Conservation (phyloP, 306 rosid species). For the Dalbergia oliveri region DNA sequence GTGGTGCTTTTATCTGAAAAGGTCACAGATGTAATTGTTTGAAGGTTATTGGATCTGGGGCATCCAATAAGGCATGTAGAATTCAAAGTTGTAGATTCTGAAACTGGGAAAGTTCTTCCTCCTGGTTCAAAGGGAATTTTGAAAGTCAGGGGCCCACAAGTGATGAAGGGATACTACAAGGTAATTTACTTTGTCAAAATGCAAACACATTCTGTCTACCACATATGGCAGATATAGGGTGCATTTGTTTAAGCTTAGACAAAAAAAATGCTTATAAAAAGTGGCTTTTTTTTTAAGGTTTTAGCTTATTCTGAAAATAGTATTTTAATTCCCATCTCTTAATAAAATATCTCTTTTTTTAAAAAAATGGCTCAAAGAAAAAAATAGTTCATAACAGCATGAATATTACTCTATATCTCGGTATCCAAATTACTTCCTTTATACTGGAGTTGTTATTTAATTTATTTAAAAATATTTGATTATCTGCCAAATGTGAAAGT, state of each 20-base stretch:
- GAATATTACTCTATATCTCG: constrained; percentile 5
- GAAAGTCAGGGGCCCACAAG: constrained; percentile 82
- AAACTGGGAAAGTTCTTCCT: constrained; percentile 77
- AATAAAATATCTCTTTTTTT: too few species aligned
- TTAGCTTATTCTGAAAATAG: background rate
- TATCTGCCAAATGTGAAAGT: constrained; percentile 31
- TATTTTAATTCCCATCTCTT: background rate
- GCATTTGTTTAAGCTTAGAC: background rate
- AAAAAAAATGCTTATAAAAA: background rate
- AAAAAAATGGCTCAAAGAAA: background rate
- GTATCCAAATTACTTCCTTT: constrained; percentile 23
- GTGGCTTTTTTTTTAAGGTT: background rate
- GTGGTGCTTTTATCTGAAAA: constrained; percentile 52
- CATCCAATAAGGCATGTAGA: constrained; percentile 82
- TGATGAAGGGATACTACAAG: constrained; percentile 96
- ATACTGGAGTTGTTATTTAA: constrained; percentile 7
- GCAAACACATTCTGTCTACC: constrained; percentile 12
- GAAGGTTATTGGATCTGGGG: constrained; percentile 98
- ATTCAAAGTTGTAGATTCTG: constrained; percentile 76
- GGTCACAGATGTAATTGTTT: constrained; percentile 55
- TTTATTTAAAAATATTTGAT: constrained; percentile 15
- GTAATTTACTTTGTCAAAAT: constrained; percentile 53
- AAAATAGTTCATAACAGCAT: background rate
- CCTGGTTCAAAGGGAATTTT: constrained; percentile 87
- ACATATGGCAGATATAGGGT: background rate